Evolutionary conservation across 176 grass and related monocot species (phyloP).

Genomic region (Eleusine indica): DNA sequence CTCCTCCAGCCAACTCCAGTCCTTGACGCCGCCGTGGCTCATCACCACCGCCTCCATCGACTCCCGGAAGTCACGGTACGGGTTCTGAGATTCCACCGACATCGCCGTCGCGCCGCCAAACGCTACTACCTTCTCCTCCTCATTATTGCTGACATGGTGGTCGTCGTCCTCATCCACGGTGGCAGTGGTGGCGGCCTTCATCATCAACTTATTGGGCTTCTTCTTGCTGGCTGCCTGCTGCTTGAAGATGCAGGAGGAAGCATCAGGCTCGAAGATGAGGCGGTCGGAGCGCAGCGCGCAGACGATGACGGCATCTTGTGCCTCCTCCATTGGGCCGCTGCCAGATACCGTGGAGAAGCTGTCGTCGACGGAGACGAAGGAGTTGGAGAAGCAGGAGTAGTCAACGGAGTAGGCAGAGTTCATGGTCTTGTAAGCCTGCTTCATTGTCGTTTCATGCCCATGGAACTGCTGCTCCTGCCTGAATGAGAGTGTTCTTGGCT

Average conservation of each 20-base stretch:
- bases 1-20: constrained; percentile 87
- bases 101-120: constrained; percentile 60
- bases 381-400: background rate
- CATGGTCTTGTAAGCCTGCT: constrained; percentile 37
- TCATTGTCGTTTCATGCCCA: background rate
- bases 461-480: constrained; percentile 36
- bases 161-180: constrained; percentile 15
- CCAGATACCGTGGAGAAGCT: constrained; percentile 32
- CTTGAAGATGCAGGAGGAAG: background rate
- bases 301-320: constrained; percentile 27
- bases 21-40: constrained; percentile 47
- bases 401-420: constrained; percentile 29
- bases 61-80: constrained; percentile 68
- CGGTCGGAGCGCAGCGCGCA: constrained; percentile 46
- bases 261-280: constrained; percentile 54
- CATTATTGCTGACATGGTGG: constrained; percentile 34
- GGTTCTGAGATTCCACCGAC: constrained; percentile 63
- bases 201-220: background rate
- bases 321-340: constrained; percentile 3
- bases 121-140: background rate
- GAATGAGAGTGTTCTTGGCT: constrained; percentile 54
- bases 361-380: constrained; percentile 10
- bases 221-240: too few relatives aligned
- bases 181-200: background rate
- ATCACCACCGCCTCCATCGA: constrained; percentile 93